A percentile compares a stretch with the other conserved stretches of the same genome.
These are phyloP conservation scores for Hypoxylon perforatum DNA, from an alignment of 495 filamentous ascomycete species.

Conservation along the genomic window DNA sequence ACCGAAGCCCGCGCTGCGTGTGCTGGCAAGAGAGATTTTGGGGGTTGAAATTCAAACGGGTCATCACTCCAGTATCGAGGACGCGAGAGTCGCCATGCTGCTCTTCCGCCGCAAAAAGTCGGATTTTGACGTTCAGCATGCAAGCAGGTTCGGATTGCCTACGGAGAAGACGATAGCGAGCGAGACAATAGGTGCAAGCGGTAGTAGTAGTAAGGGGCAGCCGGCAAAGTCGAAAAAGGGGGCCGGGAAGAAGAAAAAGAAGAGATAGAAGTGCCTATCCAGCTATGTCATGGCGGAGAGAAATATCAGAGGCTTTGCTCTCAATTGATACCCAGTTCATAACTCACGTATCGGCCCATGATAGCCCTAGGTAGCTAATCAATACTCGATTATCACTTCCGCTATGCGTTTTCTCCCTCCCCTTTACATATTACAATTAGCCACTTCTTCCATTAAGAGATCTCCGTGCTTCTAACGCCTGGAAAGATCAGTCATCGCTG, in stretches of 20 bases:
- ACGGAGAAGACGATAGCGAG: constrained; percentile 52
- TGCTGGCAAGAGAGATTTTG: constrained; percentile 79
- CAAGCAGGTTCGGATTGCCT: constrained; percentile 66
- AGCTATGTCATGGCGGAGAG: neutral
- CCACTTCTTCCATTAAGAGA: too few species aligned
- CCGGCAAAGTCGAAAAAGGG: constrained; percentile 59
- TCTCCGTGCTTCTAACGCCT: too few species aligned
- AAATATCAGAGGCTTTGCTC: neutral
- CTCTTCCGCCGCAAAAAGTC: constrained; percentile 83
- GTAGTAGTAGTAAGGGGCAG: constrained; percentile 50
- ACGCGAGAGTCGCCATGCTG: constrained; percentile 89
- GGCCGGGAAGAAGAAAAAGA: constrained; percentile 46
- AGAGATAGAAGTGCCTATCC: constrained; percentile 17
- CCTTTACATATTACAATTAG: too few species aligned
- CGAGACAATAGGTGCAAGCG: constrained; percentile 49
- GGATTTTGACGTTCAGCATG: constrained; percentile 83
- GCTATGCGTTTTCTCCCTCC: too few species aligned
- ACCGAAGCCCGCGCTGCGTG: constrained; percentile 79
- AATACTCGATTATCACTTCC: too few species aligned
- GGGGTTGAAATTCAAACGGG: constrained; percentile 86
- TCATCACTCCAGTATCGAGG: constrained; percentile 77
- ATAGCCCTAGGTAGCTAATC: too few species aligned
- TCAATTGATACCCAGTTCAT: neutral
- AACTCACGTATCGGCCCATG: too few species aligned
- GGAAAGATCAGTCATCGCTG: too few species aligned